A percentile compares a stretch with the other conserved stretches of the same genome.
Evolutionary conservation across 495 filamentous ascomycete species (phyloP).

Genomic region (Aspergillus wentii): DNA sequence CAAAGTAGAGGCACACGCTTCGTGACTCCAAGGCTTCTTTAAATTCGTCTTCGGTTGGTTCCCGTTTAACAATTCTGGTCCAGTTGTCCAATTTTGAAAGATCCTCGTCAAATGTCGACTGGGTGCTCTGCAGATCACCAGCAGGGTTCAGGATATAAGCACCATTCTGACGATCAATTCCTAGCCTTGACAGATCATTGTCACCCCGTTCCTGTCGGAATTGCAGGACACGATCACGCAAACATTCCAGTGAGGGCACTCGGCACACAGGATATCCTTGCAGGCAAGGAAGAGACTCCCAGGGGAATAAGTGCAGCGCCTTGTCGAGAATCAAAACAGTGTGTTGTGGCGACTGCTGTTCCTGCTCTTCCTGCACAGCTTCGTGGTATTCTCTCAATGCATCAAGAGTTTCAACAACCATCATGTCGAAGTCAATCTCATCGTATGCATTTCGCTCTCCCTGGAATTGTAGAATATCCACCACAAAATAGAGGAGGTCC

Average conservation of each 20-base stretch:
- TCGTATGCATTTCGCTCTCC: conserved; percentile 96
- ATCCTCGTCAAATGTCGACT: conserved; percentile 61
- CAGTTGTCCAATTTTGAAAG: conserved; percentile 56
- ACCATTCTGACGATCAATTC: conserved; percentile 57
- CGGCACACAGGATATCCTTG: conserved; percentile 74
- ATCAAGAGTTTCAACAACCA: conserved; percentile 78
- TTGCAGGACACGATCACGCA: conserved; percentile 62
- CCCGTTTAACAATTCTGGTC: conserved; percentile 58
- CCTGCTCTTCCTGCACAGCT: conserved; percentile 36
- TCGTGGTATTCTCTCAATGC: conserved; percentile 75
- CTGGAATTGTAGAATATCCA: conserved; percentile 94
- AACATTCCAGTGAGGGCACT: conserved; percentile 74
- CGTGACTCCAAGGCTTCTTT: conserved; percentile 51
- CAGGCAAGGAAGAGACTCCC: conserved; percentile 91
- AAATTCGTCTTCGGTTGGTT: conserved; percentile 76
- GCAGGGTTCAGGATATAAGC: conserved; percentile 86
- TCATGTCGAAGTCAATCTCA: conserved; percentile 92
- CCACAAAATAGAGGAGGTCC: conserved; percentile 91
- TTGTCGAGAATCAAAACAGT: conserved; percentile 94
- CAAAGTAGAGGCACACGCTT: conserved; percentile 84
- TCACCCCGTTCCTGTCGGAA: conserved; percentile 32
- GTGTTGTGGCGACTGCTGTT: conserved; percentile 67
- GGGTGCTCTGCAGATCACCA: conserved; percentile 74
- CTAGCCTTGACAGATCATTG: conserved; percentile 21
- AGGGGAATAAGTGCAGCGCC: conserved; percentile 81